phyloP scores from a whole-genome alignment of 306 rosid genomes.

The Quillaja saponaria region DNA sequence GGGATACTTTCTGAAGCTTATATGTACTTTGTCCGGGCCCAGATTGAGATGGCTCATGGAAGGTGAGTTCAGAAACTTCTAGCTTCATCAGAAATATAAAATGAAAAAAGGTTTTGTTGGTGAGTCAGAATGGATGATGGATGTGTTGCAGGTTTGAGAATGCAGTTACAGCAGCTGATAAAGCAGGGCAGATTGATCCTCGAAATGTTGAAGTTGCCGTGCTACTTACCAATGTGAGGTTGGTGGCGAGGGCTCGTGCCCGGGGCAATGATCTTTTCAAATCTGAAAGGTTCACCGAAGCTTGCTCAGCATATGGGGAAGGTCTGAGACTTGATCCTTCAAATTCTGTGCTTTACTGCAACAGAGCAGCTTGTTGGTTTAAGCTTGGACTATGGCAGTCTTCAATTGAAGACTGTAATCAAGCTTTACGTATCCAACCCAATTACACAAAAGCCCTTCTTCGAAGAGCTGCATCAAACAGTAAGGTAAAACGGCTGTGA shows the following conservation, averaged over 20 bases:
- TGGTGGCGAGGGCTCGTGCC: constrained; percentile 85
- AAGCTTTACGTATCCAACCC: constrained; percentile 70
- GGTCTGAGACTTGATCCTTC: constrained; percentile 81
- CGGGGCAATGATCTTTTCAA: constrained; percentile 94
- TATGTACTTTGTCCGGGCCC: constrained; percentile 61
- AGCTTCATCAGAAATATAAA: constrained; percentile 29
- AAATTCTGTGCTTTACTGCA: constrained; percentile 85
- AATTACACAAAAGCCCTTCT: constrained; percentile 91
- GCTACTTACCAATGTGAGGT: constrained; percentile 60
- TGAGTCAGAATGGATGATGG: constrained; percentile 60
- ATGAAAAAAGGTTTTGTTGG: constrained; percentile 40
- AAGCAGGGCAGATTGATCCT: constrained; percentile 69
- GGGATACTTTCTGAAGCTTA: constrained; percentile 88
- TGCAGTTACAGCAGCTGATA: constrained; percentile 86
- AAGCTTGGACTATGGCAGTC: constrained; percentile 88
- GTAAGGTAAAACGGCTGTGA: constrained; percentile 55
- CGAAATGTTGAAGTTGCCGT: constrained; percentile 71
- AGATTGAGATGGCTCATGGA: constrained; percentile 89
- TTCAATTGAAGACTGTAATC: constrained; percentile 87
- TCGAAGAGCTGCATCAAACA: constrained; percentile 89
- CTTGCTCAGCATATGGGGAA: constrained; percentile 84
- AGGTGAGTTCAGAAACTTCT: constrained; percentile 66
- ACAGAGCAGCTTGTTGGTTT: constrained; percentile 95
- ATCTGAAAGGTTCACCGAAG: constrained; percentile 89
- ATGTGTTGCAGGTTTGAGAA: constrained; percentile 94